Evolutionary conservation across 257 asterid genomes (phyloP).

Genomic region (Verbena officinalis): DNA sequence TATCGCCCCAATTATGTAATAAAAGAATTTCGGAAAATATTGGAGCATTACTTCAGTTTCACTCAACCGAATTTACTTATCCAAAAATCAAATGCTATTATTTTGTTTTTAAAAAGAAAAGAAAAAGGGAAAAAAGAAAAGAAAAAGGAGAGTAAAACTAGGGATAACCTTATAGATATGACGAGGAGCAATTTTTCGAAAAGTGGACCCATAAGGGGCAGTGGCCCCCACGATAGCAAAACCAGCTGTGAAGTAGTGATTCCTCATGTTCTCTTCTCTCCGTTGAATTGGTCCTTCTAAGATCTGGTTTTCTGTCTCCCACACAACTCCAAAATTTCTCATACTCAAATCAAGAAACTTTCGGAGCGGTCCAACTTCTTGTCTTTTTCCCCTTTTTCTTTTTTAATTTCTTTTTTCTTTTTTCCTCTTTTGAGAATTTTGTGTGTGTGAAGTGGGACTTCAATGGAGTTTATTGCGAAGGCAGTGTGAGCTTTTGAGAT

Average conservation of each 20-base stretch:
- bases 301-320: slow-evolving; percentile 36
- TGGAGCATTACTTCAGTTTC: neutral
- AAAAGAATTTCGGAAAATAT: neutral
- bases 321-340: slow-evolving; percentile 7
- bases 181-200: neutral
- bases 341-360: slow-evolving; percentile 3
- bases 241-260: slow-evolving; percentile 29
- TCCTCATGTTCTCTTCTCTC: slow-evolving; percentile 17
- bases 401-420: neutral
- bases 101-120: no score
- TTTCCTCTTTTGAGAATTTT: neutral
- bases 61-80: neutral
- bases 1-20: no score
- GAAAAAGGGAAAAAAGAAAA: neutral
- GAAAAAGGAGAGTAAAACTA: neutral
- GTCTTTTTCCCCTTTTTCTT: neutral
- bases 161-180: neutral
- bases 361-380: slow-evolving; percentile 7
- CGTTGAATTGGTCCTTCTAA: slow-evolving; percentile 29
- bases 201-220: slow-evolving; percentile 2
- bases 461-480: slow-evolving; percentile 20
- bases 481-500: slow-evolving; percentile 30
- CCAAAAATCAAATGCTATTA: neutral
- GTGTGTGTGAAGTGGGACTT: slow-evolving; percentile 17
- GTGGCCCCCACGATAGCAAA: slow-evolving; percentile 33